Evolutionary conservation across 352 stramenopile species (phyloP).

Genomic region (Pythium pyrilobum): DNA sequence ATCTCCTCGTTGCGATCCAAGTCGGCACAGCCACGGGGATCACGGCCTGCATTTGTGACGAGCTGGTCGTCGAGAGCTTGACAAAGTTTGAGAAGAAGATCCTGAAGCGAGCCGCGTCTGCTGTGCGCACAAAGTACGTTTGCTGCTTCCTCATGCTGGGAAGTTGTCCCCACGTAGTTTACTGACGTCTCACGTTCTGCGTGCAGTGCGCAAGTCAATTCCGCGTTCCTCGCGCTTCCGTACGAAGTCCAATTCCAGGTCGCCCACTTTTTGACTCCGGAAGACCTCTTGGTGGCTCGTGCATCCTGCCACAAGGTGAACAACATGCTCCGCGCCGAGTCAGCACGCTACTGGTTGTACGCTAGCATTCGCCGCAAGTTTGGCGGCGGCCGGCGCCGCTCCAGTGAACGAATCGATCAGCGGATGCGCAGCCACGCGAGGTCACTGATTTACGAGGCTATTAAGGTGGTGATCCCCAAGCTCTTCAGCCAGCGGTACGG

Average conservation of each 20-base stretch:
- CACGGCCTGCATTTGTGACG: constrained; percentile 56
- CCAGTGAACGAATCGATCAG: constrained; percentile 21
- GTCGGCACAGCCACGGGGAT: constrained; percentile 74
- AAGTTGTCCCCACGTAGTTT: neutral
- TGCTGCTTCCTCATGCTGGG: neutral
- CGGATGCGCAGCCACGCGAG: constrained; percentile 30
- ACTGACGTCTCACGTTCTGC: neutral
- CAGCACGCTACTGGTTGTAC: constrained; percentile 79
- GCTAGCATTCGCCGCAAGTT: constrained; percentile 68
- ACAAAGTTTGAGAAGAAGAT: constrained; percentile 56
- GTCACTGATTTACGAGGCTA: constrained; percentile 75
- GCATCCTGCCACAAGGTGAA: constrained; percentile 80
- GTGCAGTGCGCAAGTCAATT: constrained; percentile 53
- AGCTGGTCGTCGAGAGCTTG: constrained; percentile 64
- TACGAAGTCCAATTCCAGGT: constrained; percentile 83
- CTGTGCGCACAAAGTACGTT: constrained; percentile 16
- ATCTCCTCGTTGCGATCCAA: constrained; percentile 70
- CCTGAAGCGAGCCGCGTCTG: constrained; percentile 23
- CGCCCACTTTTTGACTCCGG: constrained; percentile 60
- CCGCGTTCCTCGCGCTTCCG: constrained; percentile 58
- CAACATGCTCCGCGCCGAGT: constrained; percentile 78
- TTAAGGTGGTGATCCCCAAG: constrained; percentile 72
- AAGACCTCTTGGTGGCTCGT: constrained; percentile 71
- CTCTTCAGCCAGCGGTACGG: constrained; percentile 57
- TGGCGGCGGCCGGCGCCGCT: constrained; percentile 27